A percentile compares a stretch with the other conserved stretches of the same genome.
phyloP scores from a whole-genome alignment of 2,329 filamentous ascomycete genomes.

The Pestalotiopsis sp. region DNA sequence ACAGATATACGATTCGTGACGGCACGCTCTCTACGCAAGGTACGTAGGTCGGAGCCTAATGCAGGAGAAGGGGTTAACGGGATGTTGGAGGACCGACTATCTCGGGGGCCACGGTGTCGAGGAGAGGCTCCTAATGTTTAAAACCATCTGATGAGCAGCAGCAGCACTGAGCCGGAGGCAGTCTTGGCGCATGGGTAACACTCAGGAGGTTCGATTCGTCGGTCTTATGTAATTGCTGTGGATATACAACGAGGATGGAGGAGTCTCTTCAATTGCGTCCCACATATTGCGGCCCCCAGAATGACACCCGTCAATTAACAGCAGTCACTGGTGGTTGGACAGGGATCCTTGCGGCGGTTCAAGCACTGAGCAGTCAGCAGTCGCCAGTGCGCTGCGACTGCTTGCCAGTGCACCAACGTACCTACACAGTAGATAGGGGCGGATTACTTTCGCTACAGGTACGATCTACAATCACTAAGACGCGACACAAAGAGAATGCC shows the following conservation, averaged over 20 bases:
- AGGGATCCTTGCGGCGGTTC: neutral
- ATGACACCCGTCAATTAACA: neutral
- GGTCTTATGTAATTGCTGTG: neutral
- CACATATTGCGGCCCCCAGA: neutral
- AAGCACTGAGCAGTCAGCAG: neutral
- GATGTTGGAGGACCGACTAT: neutral
- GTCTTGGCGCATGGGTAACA: neutral
- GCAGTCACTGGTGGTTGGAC: neutral
- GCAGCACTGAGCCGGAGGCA: neutral
- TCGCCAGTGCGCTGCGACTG: neutral
- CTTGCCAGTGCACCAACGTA: neutral
- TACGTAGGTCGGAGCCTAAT: neutral
- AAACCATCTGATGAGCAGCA: neutral
- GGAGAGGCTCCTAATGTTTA: neutral
- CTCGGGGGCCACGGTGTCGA: neutral
- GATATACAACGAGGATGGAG: neutral
- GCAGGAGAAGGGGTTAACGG: neutral
- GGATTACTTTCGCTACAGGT: too few relatives aligned
- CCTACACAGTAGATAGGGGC: too few relatives aligned
- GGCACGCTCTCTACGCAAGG: neutral
- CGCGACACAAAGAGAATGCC: slow-evolving; percentile 1
- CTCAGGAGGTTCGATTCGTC: neutral
- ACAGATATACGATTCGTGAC: neutral
- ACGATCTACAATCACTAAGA: neutral
- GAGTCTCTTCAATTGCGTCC: neutral